These are phyloP conservation scores for Typha latifolia DNA, from an alignment of 176 grass and related monocot genomes.

Conservation along the genomic window DNA sequence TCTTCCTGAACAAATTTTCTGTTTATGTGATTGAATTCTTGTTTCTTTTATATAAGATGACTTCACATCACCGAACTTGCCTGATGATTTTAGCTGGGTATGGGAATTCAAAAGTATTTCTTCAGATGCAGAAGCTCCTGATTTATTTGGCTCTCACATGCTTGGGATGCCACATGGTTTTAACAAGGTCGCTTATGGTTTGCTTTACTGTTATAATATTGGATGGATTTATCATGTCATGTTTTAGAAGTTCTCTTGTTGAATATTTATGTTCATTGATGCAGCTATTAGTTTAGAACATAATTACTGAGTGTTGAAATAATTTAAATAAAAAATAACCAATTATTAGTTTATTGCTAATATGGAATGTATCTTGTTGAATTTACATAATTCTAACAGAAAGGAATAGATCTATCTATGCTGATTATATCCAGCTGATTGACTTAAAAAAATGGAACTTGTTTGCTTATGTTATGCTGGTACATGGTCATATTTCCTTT, in stretches of 20 bases:
- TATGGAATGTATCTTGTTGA: too few species aligned
- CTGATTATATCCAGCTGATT: too few species aligned
- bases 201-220: background rate
- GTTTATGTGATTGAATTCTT: conserved; percentile 9
- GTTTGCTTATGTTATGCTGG: too few species aligned
- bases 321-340: too few species aligned
- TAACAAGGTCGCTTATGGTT: conserved; percentile 25
- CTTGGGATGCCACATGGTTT: conserved; percentile 22
- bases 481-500: too few species aligned
- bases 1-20: conserved; percentile 5
- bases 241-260: conserved; percentile 1
- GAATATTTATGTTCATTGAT: too few species aligned
- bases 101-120: conserved; percentile 28
- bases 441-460: too few species aligned
- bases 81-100: conserved; percentile 45
- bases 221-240: conserved; percentile 5
- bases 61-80: conserved; percentile 7
- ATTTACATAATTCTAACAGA: too few species aligned
- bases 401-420: too few species aligned
- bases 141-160: conserved; percentile 30
- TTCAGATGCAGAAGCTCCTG: conserved; percentile 20
- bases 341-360: too few species aligned
- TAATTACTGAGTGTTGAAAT: too few species aligned
- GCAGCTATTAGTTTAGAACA: too few species aligned
- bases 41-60: conserved; percentile 40